These are phyloP conservation scores for Aureobasidium subglaciale DNA, from an alignment of 2,329 filamentous ascomycete genomes.

Conservation along the genomic window DNA sequence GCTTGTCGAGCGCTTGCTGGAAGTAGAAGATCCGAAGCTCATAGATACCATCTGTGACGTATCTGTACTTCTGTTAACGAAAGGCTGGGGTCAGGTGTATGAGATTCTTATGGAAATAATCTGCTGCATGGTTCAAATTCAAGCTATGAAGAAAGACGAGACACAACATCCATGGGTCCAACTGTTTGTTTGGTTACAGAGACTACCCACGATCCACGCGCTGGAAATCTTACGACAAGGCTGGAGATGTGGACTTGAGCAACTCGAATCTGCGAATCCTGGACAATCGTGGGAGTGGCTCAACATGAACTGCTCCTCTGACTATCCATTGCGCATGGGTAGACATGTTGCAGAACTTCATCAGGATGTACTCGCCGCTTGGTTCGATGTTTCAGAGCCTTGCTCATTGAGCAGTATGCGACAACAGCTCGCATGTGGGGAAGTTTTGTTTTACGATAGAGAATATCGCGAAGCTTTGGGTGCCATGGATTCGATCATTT, in stretches of 20 bases:
- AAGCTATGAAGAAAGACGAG: not conserved
- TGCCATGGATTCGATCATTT: not conserved
- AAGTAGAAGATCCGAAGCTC: not conserved
- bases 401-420: not conserved
- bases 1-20: not conserved
- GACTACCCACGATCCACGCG: not conserved
- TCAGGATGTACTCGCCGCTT: not conserved
- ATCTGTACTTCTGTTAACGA: not conserved
- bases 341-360: not conserved
- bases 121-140: not conserved
- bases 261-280: not conserved
- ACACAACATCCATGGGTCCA: not conserved
- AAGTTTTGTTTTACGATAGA: not conserved
- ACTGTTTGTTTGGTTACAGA: not conserved
- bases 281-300: not conserved
- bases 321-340: not conserved
- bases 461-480: not conserved
- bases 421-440: not conserved
- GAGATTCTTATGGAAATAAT: not conserved
- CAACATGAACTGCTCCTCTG: not conserved
- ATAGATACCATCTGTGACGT: conserved; percentile 2
- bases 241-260: not conserved
- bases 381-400: not conserved
- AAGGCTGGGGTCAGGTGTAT: not conserved
- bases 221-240: not conserved